Evolutionary conservation across 2,329 filamentous ascomycete genomes (phyloP).

Genomic region (Colletotrichum sp.): DNA sequence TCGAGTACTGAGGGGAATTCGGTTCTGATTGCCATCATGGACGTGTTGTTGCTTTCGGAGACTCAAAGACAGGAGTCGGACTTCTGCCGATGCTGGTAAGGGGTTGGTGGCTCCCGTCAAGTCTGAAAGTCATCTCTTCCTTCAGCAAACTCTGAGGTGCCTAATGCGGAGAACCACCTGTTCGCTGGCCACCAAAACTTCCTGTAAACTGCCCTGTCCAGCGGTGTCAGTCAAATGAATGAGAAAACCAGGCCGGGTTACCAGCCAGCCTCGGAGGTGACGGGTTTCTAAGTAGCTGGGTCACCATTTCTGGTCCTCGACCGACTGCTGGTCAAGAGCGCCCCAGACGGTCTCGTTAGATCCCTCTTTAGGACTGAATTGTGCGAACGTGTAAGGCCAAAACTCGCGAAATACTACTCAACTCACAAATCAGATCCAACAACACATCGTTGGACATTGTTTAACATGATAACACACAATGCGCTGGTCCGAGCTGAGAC

Average conservation of each 20-base stretch:
- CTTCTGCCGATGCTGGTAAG: neutral
- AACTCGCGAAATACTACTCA: neutral
- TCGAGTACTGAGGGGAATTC: neutral
- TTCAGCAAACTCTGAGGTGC: neutral
- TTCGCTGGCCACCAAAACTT: neutral
- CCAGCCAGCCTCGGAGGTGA: neutral
- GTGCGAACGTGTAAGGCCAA: neutral
- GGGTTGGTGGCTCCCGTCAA: neutral
- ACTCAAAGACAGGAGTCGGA: neutral
- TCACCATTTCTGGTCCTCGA: neutral
- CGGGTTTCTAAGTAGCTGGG: neutral
- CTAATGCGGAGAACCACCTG: neutral
- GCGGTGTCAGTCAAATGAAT: neutral
- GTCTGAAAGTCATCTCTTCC: neutral
- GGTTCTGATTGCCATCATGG: neutral
- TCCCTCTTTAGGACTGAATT: neutral
- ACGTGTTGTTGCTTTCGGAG: neutral
- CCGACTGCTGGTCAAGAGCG: neutral
- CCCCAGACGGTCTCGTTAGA: neutral
- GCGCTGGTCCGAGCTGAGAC: neutral
- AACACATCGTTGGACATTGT: neutral
- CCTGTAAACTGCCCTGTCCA: neutral
- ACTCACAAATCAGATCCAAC: neutral
- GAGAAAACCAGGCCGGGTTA: neutral
- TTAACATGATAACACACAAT: neutral